Base-by-base conservation (phyloP, 192 early-diverging fungal species). In the Backusella sp. region DNA sequence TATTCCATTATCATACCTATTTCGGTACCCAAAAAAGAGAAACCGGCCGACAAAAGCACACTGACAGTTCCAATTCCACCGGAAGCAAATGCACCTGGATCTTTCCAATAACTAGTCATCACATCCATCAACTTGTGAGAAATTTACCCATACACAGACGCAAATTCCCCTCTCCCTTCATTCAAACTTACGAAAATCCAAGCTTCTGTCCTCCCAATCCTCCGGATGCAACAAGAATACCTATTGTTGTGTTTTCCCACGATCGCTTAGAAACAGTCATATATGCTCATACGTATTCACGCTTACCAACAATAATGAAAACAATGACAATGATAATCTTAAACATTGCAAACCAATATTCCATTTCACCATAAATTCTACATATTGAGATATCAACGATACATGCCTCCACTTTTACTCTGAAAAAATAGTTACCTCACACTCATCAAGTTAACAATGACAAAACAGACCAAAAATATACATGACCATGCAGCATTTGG, bases 1-100 rank as follows among this genome's bases (percentile, higher is more conserved):
- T 62, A 4, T 15, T 56, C 19, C 56, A 15, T 78, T 62, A 26
- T 3, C 12, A 15, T 78, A 78, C 77, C 77, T 52, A 97, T 84
- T 76, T 97, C 96, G 11, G 96, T 95, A 32, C 96, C 96, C 75
- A 91, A 90, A 81, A 94, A 92, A 70, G 94, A 91, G 80, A 94
- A 96, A 68, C 90, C 93, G 7, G 95, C 94, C 21, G 89, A 90
- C 44, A 91, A 85, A 46, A 94, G 89, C 9, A 88, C 86, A 65
- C 84, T 86, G 66, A 94, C 78, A 59, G 92, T 85, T 19, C 90
- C 92, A 42, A 91, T 85, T 32, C 74, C 75, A 52, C 77, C 83
- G 49, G 79, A 81, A 37, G 82, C 86, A 72, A 94, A 92, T 34
- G 91, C 88, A 7, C 85, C 90, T 49, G 90, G 92, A 73, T 87